Conservation (phyloP, 106 monocot species). For the Apostasia ramifera region DNA sequence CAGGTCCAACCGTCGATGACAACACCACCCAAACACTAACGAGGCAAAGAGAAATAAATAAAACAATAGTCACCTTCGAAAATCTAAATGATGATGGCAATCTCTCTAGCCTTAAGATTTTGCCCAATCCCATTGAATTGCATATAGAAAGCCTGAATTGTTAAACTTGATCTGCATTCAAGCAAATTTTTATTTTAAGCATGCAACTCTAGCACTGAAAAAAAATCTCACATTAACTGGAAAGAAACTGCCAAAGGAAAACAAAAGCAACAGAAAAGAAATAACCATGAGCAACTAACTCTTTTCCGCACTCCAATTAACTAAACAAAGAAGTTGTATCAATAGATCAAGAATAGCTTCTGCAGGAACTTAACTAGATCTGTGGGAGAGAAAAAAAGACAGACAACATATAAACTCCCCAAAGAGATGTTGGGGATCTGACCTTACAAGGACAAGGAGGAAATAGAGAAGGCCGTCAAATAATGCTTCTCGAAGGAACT, state of each 20-base stretch:
- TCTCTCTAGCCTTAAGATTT: slow-evolving; percentile 36
- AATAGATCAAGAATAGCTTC: too few relatives aligned
- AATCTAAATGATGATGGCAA: slow-evolving; percentile 49
- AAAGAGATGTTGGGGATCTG: too few relatives aligned
- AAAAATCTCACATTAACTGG: background rate
- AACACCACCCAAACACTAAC: slow-evolving; percentile 83
- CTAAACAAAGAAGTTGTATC: too few relatives aligned
- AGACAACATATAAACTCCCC: too few relatives aligned
- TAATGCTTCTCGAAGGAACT: too few relatives aligned
- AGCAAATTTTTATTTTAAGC: background rate
- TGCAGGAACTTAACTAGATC: too few relatives aligned
- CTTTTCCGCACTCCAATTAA: too few relatives aligned
- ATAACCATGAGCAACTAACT: too few relatives aligned
- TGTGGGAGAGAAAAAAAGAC: too few relatives aligned
- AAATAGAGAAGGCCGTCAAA: too few relatives aligned
- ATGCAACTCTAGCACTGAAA: background rate
- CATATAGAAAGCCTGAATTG: background rate
- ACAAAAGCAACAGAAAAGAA: background rate
- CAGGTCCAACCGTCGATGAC: slow-evolving; percentile 45
- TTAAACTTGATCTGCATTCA: too few relatives aligned
- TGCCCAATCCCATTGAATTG: slow-evolving; percentile 54
- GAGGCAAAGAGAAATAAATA: slow-evolving; percentile 68
- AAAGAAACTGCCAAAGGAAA: background rate
- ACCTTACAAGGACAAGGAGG: too few relatives aligned
- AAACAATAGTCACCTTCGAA: slow-evolving; percentile 39